Conservation (phyloP, 2,329 filamentous ascomycete genomes). For the Aureobasidium sp. region DNA sequence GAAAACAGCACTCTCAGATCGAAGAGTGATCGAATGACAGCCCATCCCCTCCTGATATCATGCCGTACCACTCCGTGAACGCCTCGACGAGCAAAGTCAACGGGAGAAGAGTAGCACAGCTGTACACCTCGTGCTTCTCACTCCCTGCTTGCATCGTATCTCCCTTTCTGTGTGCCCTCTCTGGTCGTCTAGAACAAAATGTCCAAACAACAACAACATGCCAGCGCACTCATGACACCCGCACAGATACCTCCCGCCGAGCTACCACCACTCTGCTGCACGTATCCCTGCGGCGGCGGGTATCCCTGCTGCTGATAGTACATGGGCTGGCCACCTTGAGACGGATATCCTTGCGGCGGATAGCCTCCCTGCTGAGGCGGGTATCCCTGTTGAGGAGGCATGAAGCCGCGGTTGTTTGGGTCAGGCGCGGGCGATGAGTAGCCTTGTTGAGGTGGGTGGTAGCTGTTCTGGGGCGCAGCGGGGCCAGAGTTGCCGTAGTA, state of each 20-base stretch:
- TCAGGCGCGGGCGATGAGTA: constrained; percentile 18
- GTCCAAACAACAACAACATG: constrained; percentile 46
- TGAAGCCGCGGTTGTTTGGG: constrained; percentile 17
- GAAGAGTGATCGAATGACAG: too few species aligned
- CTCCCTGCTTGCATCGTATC: too few species aligned
- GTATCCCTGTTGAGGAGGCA: constrained; percentile 13
- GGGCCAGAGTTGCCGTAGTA: constrained; percentile 7
- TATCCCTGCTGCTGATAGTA: constrained; percentile 34
- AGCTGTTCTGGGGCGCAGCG: constrained; percentile 17
- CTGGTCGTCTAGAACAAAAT: constrained; percentile 29
- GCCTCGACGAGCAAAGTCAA: too few species aligned
- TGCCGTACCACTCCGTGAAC: too few species aligned
- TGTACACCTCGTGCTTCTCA: too few species aligned
- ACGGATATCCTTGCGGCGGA: constrained; percentile 19
- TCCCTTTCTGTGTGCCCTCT: background rate
- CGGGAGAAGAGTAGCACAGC: too few species aligned
- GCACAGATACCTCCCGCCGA: constrained; percentile 36
- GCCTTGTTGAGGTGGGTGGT: constrained; percentile 14
- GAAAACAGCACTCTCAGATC: too few species aligned
- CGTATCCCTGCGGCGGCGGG: constrained; percentile 29
- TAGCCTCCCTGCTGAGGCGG: background rate
- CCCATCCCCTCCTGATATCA: too few species aligned
- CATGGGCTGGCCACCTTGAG: constrained; percentile 27
- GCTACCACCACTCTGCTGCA: constrained; percentile 20
- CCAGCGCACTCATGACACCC: constrained; percentile 40